Evolutionary conservation across 139 green algal species (phyloP), one percentile per base, ranked within the genome.

Genomic region (Coelastrella sp.): DNA sequence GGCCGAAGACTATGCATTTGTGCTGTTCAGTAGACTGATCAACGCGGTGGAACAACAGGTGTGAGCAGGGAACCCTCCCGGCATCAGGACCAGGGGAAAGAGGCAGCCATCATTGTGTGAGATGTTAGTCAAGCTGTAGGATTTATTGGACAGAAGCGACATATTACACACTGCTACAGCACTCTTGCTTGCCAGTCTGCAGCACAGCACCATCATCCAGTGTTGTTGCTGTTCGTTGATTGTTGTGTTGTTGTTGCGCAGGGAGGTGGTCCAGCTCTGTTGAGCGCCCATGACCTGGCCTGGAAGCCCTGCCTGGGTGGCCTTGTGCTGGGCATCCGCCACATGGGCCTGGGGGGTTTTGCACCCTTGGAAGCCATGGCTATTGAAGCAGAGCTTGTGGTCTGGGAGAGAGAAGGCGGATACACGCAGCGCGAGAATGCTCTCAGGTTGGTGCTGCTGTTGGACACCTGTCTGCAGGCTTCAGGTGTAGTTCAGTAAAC

Each of bases 1-100:
- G 0, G 91, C 96, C 0, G 98, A 99, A 93, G 97, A 99, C 84
- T 99, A 98, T 87, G 87, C 92, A 5, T 99, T 99, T 90, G 97
- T 99, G 72, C 92, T 99, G 60, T 91, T 99, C 17, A 94, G 88
- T 70, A 91, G 95, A 25, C 93, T 97, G 72, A 92, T 96, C 79
- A 97, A 97, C 72, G n/a, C 78, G 14, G 70, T 98, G 24, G 96
- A 98, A 66, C 73, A 93, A 10, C 80, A 93, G 93, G 95, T 96
- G 83, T 49, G 92, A 49, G 58, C 0, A 24, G 14, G n/a, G 17
- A 0, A 1, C 12, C 12, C 63, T 24, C 35, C 75, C 0, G 63
- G 63, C 63, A 22, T 14, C 63, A 6, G 63, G 15, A 5, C 4
- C 63, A 70, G 35, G 35, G 35, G 35, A 49, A 49, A 49, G 1